Evolutionary conservation across 257 asterid genomes (phyloP), one percentile per base, ranked within the genome.

Genomic region (Mentha longifolia): DNA sequence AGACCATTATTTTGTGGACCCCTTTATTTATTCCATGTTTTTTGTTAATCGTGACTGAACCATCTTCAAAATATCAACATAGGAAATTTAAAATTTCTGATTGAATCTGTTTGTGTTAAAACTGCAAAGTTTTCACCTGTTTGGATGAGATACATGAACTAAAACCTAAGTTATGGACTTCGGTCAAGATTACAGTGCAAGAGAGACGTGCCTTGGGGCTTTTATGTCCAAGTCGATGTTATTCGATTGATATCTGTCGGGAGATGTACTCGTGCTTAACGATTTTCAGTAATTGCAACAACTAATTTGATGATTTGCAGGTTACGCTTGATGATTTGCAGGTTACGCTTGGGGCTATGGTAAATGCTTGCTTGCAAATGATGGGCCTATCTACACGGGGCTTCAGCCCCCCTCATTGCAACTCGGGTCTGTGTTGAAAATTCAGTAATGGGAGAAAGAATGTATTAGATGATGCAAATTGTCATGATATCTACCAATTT

Each of bases 381-480:
- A 41, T 43, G 19, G 42, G 13, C 17, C 7, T 7, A 25, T n/a
- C 51, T 16, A 33, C 14, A 4, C 10, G 47, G 47, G 47, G 43
- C 43, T 39, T 39, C 43, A 1, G 43, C 43, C 10, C 66, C 51
- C 49, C 61, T 19, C 17, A 14, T 54, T 58, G 30, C 43, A 52
- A 55, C 69, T 66, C 65, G 50, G 67, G 37, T 5, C 8, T 61
- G 1, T 35, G 16, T 60, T 3, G 15, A 33, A 33, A 60, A 33
- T n/a, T 10, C 39, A 3, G 65, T 16, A 20, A 37, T 11, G 49
- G 49, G 54, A 31, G 72, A 67, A 56, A 69, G 79, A 80, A 73
- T 77, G 79, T 74, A 76, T 77, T 68, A 50, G 70, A 64, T 35
- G 56, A 16, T 79, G 83, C 60, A 65, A 70, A 74, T 75, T 71